Evolutionary conservation across 768 basidiomycete species (phyloP), one percentile per base, ranked within the genome.

Genomic region (Tylopilus subfusipes): DNA sequence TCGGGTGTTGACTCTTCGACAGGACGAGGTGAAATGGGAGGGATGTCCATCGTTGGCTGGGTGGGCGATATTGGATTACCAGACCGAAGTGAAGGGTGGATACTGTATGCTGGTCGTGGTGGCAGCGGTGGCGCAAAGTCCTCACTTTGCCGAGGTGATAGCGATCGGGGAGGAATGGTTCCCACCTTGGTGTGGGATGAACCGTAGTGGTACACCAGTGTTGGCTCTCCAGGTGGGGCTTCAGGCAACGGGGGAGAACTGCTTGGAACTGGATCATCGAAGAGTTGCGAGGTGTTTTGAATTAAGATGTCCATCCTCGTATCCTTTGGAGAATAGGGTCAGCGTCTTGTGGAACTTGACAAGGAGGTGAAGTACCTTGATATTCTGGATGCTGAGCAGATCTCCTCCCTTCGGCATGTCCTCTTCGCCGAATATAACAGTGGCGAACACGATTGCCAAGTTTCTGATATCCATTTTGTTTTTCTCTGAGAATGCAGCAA

Each of bases 391-490:
- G 52, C 75, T 86, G 21, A 95, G 73, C 18, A 94, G 76, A 65
- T 93, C 90, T 0, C 80, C 83, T 34, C 77, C 82, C 67, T 88
- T 89, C 4, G 89, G 85, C 53, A 93, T 78, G 57, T 95, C 91
- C 57, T 97, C 93, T 69, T 95, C 92, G 7, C 93, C 93, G 60
- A 97, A 94, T 44, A 97, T 82, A 22, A 93, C 91, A 10, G 84
- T 78, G 19, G 88, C 88, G 72, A 96, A 95, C 4, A 94, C 86
- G 44, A 97, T 94, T 4, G 93, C 90, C 22, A 97, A 75, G 65
- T 96, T 97, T 76, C 87, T 93, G 4, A 86, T 77, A 63, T 93
- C 94, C 94, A 97, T 97, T 72, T 95, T 96, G 67, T 95, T 97
- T 66, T 81, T 84, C 25, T 86, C 83, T 21, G 78, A 76, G 33